Evolutionary conservation across 345 rosid species (phyloP), one percentile per base, ranked within the genome.

Genomic region (Salix viminalis): DNA sequence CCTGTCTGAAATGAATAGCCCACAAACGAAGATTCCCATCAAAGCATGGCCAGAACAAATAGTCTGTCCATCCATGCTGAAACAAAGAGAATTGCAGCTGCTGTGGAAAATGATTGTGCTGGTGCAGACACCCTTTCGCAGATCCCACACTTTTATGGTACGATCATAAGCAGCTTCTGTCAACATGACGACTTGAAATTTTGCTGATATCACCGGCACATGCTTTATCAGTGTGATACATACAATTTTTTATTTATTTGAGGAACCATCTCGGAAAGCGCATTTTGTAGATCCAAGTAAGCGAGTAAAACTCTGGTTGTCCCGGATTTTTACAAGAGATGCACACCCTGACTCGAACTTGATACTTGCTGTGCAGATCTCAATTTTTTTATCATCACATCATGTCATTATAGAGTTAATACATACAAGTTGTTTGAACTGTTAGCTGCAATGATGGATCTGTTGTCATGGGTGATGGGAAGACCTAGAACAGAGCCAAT

Each of bases 131-230:
- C 99, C 99, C 80, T 92, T 96, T 72, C 87, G 99, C 87, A 96
- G 75, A 86, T 96, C 98, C 99, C 98, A 96, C 32, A 96, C 80
- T 81, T 96, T 96, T 77, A 96, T 91, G 1, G 97, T 93, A n/a
- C 99, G 95, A 77, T 93, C 98, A 85, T 96, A 93, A 65, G 96
- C 97, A 52, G 98, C 91, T 79, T 28, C 99, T 96, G 32, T 90
- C 91, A 24, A 91, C 91, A 80, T 91, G 88, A 41, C 96, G 93
- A 81, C 95, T 88, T 1, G 99, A 93, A 76, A 90, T 82, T 77
- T 90, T 93, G 91, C 96, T 90, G 79, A 88, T 97, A 86, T 96
- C 99, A 50, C 93, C 99, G 4, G 96, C 94, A 75, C 97, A 92
- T 19, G 92, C 98, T 84, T 96, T 96, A 83, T 93, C 97, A 0